These are phyloP conservation scores for Halophytophthora batemanensis DNA, from an alignment of 352 stramenopile species.

Conservation along the genomic window DNA sequence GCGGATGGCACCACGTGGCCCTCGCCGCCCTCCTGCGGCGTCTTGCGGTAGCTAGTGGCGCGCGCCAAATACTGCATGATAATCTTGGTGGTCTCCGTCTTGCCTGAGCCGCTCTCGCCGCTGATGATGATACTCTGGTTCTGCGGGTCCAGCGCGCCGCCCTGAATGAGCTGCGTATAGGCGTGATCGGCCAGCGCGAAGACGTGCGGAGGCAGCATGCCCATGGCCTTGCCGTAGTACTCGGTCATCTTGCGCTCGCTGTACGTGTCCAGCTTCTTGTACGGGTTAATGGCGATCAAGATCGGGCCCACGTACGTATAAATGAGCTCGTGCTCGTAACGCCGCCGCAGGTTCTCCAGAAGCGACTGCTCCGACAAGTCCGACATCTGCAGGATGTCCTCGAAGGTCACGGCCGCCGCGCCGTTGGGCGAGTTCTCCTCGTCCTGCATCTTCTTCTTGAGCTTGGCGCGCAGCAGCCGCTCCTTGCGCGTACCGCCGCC, in stretches of 20 bases:
- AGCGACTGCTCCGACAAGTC: slow-evolving; percentile 89
- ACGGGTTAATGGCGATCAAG: slow-evolving; percentile 91
- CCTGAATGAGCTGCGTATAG: slow-evolving; percentile 87
- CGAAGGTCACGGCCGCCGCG: slow-evolving; percentile 49
- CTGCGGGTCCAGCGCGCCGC: slow-evolving; percentile 68
- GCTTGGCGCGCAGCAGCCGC: slow-evolving; percentile 79
- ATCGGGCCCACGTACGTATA: slow-evolving; percentile 94
- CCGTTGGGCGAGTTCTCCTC: slow-evolving; percentile 43
- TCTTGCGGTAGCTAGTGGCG: slow-evolving; percentile 71
- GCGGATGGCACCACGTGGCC: background rate
- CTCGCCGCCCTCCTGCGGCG: slow-evolving; percentile 19
- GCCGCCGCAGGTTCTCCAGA: slow-evolving; percentile 81
- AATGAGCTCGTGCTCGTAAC: slow-evolving; percentile 92
- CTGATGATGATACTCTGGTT: slow-evolving; percentile 94
- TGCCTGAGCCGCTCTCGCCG: slow-evolving; percentile 87
- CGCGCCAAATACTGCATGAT: slow-evolving; percentile 89
- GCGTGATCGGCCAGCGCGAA: slow-evolving; percentile 88
- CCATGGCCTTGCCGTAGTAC: slow-evolving; percentile 87
- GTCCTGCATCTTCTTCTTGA: slow-evolving; percentile 86
- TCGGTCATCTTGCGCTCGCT: slow-evolving; percentile 80
- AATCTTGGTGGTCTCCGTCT: slow-evolving; percentile 92
- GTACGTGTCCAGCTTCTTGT: slow-evolving; percentile 78
- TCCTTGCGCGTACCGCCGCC: slow-evolving; percentile 70
- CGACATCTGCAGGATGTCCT: slow-evolving; percentile 89
- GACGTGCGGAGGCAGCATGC: slow-evolving; percentile 83